phyloP scores from a whole-genome alignment of 1,284 basidiomycete genomes.

The Xerocomus minutiporus region DNA sequence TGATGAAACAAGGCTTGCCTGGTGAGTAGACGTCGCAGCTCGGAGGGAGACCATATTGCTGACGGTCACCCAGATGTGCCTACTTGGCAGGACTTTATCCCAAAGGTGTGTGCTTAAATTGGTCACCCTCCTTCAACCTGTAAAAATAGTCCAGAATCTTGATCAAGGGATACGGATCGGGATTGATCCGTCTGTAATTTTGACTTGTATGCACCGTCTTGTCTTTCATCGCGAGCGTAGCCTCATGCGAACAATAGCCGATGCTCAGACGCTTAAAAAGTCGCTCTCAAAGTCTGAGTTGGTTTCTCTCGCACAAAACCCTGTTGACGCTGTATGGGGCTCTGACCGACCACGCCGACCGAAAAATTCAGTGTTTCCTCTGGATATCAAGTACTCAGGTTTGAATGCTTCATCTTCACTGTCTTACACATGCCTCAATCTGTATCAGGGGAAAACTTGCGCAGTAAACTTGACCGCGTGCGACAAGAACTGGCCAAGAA shows the following conservation, averaged over 20 bases:
- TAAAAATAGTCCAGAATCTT: conserved; percentile 47
- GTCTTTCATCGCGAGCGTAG: not conserved
- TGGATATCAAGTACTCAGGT: conserved; percentile 70
- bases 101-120: conserved; percentile 46
- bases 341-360: conserved; percentile 67
- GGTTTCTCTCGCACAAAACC: conserved; percentile 65
- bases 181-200: conserved; percentile 76
- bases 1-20: conserved; percentile 88
- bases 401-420: conserved; percentile 1
- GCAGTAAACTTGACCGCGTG: conserved; percentile 64
- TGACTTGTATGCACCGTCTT: conserved; percentile 43
- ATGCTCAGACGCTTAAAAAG: conserved; percentile 55
- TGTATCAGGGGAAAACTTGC: conserved; percentile 54
- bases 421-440: conserved; percentile 15
- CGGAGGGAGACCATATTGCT: not conserved
- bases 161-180: conserved; percentile 64
- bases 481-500: conserved; percentile 64
- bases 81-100: conserved; percentile 85
- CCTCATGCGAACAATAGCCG: conserved; percentile 38
- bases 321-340: conserved; percentile 82
- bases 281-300: conserved; percentile 56
- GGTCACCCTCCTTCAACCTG: not conserved
- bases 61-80: conserved; percentile 60
- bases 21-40: conserved; percentile 38
- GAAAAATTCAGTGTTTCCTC: conserved; percentile 63